These are phyloP conservation scores for Orbilia javanica DNA, from an alignment of 2,329 filamentous ascomycete species.

Conservation along the genomic window DNA sequence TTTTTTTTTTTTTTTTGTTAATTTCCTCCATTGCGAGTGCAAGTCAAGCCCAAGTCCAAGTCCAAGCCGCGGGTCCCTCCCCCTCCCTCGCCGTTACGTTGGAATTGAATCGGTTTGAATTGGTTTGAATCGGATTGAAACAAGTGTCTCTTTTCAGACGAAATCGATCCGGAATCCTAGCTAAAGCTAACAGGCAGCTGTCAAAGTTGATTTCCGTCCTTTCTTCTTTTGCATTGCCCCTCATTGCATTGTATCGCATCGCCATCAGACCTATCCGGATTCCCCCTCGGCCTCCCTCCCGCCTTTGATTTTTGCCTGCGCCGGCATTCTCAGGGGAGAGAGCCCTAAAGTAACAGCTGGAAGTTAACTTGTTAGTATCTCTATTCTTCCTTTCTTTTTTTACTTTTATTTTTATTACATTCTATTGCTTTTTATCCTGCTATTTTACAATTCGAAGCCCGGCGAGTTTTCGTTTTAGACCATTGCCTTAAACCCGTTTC, in stretches of 20 bases:
- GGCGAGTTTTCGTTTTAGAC: neutral
- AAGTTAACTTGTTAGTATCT: slow-evolving; percentile 1
- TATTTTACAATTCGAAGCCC: neutral
- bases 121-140: neutral
- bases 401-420: neutral
- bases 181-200: neutral
- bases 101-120: too few relatives aligned
- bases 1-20: neutral
- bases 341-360: too few relatives aligned
- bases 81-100: neutral
- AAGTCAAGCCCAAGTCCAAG: too few relatives aligned
- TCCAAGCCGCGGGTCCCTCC: too few relatives aligned
- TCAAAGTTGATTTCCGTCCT: neutral
- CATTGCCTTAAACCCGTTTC: neutral
- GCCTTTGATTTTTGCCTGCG: too few relatives aligned
- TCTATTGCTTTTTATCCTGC: too few relatives aligned
- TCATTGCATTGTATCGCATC: slow-evolving; percentile 22
- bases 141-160: slow-evolving; percentile 17
- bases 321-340: too few relatives aligned
- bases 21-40: neutral
- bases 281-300: too few relatives aligned
- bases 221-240: slow-evolving; percentile 8
- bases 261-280: too few relatives aligned
- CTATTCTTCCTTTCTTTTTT: neutral
- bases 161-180: slow-evolving; percentile 1